phyloP scores from a whole-genome alignment of 2,329 filamentous ascomycete species.

The Trichoderma brevicompactum region DNA sequence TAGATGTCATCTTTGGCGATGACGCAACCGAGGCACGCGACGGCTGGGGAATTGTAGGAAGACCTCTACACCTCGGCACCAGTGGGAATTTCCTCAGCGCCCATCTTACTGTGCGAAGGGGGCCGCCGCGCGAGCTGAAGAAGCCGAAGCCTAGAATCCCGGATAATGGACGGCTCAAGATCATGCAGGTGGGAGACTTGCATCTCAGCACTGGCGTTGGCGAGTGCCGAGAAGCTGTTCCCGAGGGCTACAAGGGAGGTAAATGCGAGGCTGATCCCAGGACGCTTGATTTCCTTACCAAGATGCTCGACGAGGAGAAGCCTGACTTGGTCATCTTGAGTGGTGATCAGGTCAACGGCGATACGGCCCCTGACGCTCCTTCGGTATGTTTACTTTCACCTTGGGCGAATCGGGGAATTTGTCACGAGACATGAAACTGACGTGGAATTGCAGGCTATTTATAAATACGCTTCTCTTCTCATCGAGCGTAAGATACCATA shows the following conservation, averaged over 20 bases:
- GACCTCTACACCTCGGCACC: slow-evolving; percentile 71
- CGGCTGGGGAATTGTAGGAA: slow-evolving; percentile 80
- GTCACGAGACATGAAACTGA: slow-evolving; percentile 29
- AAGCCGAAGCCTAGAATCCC: slow-evolving; percentile 77
- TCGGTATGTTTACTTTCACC: slow-evolving; percentile 57
- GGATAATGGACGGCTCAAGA: slow-evolving; percentile 94
- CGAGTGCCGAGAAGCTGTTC: slow-evolving; percentile 82
- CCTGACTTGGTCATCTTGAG: slow-evolving; percentile 90
- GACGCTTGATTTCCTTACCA: slow-evolving; percentile 85
- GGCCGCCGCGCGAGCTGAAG: slow-evolving; percentile 64
- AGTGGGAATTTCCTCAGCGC: slow-evolving; percentile 66
- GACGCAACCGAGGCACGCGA: slow-evolving; percentile 89
- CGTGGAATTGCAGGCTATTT: slow-evolving; percentile 67
- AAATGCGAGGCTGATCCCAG: slow-evolving; percentile 90
- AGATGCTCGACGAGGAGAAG: slow-evolving; percentile 86
- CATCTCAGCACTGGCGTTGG: slow-evolving; percentile 92
- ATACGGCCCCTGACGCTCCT: slow-evolving; percentile 87
- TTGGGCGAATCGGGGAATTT: background rate
- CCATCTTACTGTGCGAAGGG: slow-evolving; percentile 78
- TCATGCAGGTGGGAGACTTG: slow-evolving; percentile 93
- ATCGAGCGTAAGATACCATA: slow-evolving; percentile 89
- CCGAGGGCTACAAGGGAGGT: slow-evolving; percentile 70
- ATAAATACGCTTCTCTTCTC: slow-evolving; percentile 86
- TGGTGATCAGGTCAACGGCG: slow-evolving; percentile 95
- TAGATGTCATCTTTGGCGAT: slow-evolving; percentile 87